Evolutionary conservation across 169 alveolate genomes (phyloP), one percentile per base, ranked within the genome.

Genomic region (Cryptosporidium sp.): DNA sequence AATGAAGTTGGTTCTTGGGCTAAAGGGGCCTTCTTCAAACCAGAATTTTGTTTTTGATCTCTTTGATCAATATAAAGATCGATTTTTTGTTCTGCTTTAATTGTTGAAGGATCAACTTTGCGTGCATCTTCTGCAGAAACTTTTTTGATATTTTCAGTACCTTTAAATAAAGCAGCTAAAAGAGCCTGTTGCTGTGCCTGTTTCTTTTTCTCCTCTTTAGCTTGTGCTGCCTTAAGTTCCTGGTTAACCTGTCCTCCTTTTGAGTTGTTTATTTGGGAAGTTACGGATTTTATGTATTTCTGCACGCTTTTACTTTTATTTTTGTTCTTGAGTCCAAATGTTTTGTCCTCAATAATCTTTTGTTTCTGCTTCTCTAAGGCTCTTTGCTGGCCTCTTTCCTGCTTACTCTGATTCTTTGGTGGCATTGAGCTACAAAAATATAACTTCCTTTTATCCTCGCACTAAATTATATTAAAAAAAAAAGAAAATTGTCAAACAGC

Each of bases 291-390:
- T 61, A 67, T 70, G 84, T 95, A 98, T 97, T 97, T 97, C 93
- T 98, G 98, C 6, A 98, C 99, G 45, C 97, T 93, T 71, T 96
- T 97, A 50, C 98, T 94, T 92, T 98, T 98, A 92, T 98, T 97
- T 93, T 98, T 98, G 94, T 98, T 98, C 92, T 98, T 98, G 35
- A 98, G 92, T 52, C 99, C 99, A 93, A 98, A 98, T 3, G 99
- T 98, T 92, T 97, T 98, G 93, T 98, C 99, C 92, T 98, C 99
- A 50, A 97, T 97, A 92, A 98, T 93, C 93, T 98, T 98, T 93
- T 98, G 99, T 71, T 97, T 97, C 92, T 96, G 96, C 94, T 97
- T 98, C 86, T 97, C 97, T 85, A 96, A 97, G 26, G 98, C 97
- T 89, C 96, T 96, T 93, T 97, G 97, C 91, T 94, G 95, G 70